A percentile compares a stretch with the other conserved stretches of the same genome.
Evolutionary conservation across 352 stramenopile species (phyloP).

Genomic region (Chrysophaeum taylorii): DNA sequence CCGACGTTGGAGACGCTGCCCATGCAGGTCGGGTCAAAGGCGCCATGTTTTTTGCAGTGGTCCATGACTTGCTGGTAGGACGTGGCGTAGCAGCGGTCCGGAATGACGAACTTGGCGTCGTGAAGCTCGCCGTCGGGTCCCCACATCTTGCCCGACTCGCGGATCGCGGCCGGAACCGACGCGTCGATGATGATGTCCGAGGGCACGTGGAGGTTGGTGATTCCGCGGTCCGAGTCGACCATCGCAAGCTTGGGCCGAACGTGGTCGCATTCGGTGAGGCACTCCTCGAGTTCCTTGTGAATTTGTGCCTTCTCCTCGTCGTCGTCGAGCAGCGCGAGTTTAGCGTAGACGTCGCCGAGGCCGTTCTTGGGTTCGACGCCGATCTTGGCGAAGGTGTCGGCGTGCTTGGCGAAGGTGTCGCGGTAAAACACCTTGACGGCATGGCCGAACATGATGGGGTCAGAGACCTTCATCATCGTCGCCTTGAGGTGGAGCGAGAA

Average conservation of each 20-base stretch:
- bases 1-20: constrained; percentile 57
- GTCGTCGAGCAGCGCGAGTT: constrained; percentile 37
- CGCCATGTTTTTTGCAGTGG: constrained; percentile 11
- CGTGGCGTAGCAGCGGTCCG: constrained; percentile 58
- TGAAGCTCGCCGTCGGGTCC: constrained; percentile 56
- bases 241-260: constrained; percentile 51
- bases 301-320: constrained; percentile 41
- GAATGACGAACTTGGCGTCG: constrained; percentile 58
- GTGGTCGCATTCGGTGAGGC: constrained; percentile 6
- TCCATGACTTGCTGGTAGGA: constrained; percentile 57
- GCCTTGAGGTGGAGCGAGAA: constrained; percentile 53
- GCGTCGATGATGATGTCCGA: constrained; percentile 65
- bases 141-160: constrained; percentile 63
- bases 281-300: constrained; percentile 47
- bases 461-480: constrained; percentile 68
- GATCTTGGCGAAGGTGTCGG: constrained; percentile 44
- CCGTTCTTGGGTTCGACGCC: constrained; percentile 58
- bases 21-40: constrained; percentile 42
- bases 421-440: constrained; percentile 59
- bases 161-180: constrained; percentile 57
- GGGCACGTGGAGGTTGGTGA: constrained; percentile 56
- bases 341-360: constrained; percentile 42
- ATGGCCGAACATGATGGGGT: constrained; percentile 65
- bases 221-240: constrained; percentile 57
- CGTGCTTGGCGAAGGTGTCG: constrained; percentile 58